Evolutionary conservation across 2,329 filamentous ascomycete species (phyloP).

Genomic region (Thelonectria olida): DNA sequence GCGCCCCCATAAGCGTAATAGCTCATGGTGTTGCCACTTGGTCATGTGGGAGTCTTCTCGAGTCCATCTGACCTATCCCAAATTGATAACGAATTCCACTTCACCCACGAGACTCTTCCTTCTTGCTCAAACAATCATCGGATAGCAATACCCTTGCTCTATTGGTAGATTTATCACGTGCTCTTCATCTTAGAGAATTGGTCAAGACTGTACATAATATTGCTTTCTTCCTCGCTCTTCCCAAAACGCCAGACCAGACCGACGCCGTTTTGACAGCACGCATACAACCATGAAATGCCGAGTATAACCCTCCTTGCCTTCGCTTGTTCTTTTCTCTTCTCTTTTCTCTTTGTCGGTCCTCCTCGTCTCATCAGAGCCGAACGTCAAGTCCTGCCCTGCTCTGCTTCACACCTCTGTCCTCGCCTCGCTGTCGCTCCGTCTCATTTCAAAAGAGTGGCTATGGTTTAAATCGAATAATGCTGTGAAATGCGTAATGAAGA

Average conservation of each 20-base stretch:
- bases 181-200: conserved; percentile 35
- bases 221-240: conserved; percentile 42
- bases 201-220: conserved; percentile 42
- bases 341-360: conserved; percentile 22
- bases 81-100: conserved; percentile 8
- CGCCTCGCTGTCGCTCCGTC: conserved; percentile 4
- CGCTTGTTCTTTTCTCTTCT: not conserved
- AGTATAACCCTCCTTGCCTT: conserved; percentile 22
- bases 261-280: conserved; percentile 38
- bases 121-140: not conserved
- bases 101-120: conserved; percentile 31
- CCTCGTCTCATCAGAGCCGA: not conserved
- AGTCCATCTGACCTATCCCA: conserved; percentile 33
- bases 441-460: conserved; percentile 37
- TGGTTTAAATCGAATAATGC: conserved; percentile 33
- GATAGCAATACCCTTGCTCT: conserved; percentile 27
- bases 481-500: conserved; percentile 34
- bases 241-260: conserved; percentile 45
- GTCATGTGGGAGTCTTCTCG: conserved; percentile 32
- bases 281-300: conserved; percentile 34
- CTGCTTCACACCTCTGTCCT: not conserved
- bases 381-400: not conserved
- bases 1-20: conserved; percentile 29
- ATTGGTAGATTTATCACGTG: conserved; percentile 33
- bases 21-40: conserved; percentile 18